These are phyloP conservation scores for Chaetomium tenue DNA, from an alignment of 495 filamentous ascomycete genomes.

Conservation along the genomic window DNA sequence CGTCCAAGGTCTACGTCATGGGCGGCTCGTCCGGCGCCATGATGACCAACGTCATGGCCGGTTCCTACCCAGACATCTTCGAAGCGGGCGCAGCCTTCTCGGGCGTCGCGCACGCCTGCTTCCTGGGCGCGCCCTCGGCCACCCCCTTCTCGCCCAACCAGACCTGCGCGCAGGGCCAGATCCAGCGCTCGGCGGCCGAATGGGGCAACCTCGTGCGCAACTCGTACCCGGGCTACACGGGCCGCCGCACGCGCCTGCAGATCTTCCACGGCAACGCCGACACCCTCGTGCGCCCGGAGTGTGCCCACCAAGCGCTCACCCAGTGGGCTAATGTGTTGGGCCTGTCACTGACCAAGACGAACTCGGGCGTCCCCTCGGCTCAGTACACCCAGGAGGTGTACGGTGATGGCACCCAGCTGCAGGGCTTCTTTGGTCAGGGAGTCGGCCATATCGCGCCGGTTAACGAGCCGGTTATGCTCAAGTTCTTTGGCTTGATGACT, in stretches of 20 bases:
- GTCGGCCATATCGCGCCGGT: constrained; percentile 51
- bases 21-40: constrained; percentile 56
- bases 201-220: constrained; percentile 54
- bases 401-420: constrained; percentile 45
- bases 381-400: constrained; percentile 49
- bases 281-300: constrained; percentile 47
- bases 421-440: constrained; percentile 48
- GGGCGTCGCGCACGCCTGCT: constrained; percentile 55
- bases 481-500: constrained; percentile 39
- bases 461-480: constrained; percentile 40
- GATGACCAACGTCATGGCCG: constrained; percentile 61
- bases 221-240: constrained; percentile 56
- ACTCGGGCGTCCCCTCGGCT: constrained; percentile 36
- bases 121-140: constrained; percentile 29
- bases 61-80: constrained; percentile 59
- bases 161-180: constrained; percentile 51
- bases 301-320: constrained; percentile 54
- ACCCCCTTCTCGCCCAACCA: constrained; percentile 47
- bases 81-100: constrained; percentile 56
- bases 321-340: constrained; percentile 58
- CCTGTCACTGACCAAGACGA: constrained; percentile 32
- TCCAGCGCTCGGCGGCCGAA: constrained; percentile 46
- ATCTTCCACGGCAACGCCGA: constrained; percentile 56
- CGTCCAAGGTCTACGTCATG: constrained; percentile 50
- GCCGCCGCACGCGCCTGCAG: constrained; percentile 54